phyloP scores from a whole-genome alignment of 306 rosid genomes.

The Fragaria vesca region DNA sequence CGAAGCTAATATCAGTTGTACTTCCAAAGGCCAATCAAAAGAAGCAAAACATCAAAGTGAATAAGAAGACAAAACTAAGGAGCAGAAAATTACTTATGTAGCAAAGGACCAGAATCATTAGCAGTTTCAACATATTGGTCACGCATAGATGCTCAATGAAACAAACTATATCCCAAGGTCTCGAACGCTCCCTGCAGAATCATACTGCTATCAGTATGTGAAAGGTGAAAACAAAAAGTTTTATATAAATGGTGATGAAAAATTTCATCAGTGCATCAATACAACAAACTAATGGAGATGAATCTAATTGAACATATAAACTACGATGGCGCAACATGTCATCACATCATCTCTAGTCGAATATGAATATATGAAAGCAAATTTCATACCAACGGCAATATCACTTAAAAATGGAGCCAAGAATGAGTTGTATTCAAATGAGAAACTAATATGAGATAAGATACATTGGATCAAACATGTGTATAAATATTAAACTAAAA shows the following conservation, averaged over 20 bases:
- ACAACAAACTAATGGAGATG: not conserved
- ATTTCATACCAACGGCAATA: not conserved
- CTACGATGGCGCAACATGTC: not conserved
- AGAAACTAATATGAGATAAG: not conserved
- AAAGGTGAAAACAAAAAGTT: not conserved
- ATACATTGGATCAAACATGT: not conserved
- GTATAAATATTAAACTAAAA: not conserved
- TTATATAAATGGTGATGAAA: not conserved
- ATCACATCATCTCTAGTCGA: not conserved
- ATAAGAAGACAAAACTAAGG: not conserved
- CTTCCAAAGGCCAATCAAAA: not conserved
- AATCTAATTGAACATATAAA: not conserved
- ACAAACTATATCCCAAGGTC: constrained; percentile 43
- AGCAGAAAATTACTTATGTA: constrained; percentile 33
- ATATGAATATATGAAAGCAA: not conserved
- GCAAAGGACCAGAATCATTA: constrained; percentile 44
- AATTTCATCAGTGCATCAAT: not conserved
- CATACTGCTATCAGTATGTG: not conserved
- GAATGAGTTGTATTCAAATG: not conserved
- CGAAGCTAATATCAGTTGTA: not conserved
- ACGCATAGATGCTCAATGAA: constrained; percentile 49
- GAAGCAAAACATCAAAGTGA: not conserved
- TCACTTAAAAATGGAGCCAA: not conserved
- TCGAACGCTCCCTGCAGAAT: constrained; percentile 41
- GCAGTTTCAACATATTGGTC: constrained; percentile 32